These are phyloP conservation scores for Exsudoporus frostii DNA, from an alignment of 768 basidiomycete species.

Conservation along the genomic window DNA sequence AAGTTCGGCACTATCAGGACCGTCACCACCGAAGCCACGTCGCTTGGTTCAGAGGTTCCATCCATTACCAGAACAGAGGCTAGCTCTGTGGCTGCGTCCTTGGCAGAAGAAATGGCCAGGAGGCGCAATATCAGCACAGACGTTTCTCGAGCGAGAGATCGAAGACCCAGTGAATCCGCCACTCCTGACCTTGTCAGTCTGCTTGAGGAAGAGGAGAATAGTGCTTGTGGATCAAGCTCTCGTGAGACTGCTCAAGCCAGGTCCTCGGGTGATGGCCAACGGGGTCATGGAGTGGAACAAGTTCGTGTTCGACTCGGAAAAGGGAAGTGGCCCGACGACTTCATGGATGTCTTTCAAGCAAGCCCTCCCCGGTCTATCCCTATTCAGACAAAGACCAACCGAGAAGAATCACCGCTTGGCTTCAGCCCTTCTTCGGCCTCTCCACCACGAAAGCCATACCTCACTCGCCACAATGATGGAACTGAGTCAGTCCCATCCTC, in stretches of 20 bases:
- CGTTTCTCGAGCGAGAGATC: conserved; percentile 44
- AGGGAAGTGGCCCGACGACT: conserved; percentile 84
- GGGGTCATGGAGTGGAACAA: conserved; percentile 30
- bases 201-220: conserved; percentile 62
- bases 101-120: conserved; percentile 40
- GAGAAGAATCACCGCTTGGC: conserved; percentile 18
- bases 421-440: conserved; percentile 40
- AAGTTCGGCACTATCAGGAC: conserved; percentile 80
- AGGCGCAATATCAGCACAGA: conserved; percentile 32
- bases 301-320: conserved; percentile 59
- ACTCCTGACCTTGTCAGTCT: conserved; percentile 63
- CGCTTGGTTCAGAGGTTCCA: conserved; percentile 53
- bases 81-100: conserved; percentile 50
- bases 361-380: conserved; percentile 32
- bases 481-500: conserved; percentile 38
- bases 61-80: conserved; percentile 68
- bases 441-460: conserved; percentile 55
- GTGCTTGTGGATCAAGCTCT: conserved; percentile 47
- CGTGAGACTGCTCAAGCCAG: conserved; percentile 30
- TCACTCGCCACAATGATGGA: conserved; percentile 46
- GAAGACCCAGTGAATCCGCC: conserved; percentile 61
- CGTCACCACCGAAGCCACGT: conserved; percentile 79
- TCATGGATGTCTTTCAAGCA: conserved; percentile 55
- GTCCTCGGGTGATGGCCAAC: conserved; percentile 20
- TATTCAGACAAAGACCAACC: conserved; percentile 19